Percentiles rank a stretch among this genome's conserved stretches.
Evolutionary conservation across 495 filamentous ascomycete genomes (phyloP).

Genomic region (Amniculicola lignicola): DNA sequence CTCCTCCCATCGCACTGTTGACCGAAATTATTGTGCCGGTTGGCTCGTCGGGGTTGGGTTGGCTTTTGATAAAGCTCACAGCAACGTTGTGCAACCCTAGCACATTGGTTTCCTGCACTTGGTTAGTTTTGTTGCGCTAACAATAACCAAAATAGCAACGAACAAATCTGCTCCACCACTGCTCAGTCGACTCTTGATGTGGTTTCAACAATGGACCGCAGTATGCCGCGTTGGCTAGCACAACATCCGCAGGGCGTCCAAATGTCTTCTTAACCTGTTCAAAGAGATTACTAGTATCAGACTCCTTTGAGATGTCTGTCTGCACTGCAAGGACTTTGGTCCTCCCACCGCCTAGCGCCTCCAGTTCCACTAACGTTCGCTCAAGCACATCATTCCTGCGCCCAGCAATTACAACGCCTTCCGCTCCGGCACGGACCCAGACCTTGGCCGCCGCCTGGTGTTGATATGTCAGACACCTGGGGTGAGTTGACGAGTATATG

Average conservation of each 20-base stretch:
- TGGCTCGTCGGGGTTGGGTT: constrained; percentile 17
- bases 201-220: not conserved
- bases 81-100: constrained; percentile 19
- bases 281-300: constrained; percentile 9
- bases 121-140: not conserved
- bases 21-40: constrained; percentile 18
- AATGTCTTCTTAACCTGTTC: constrained; percentile 22
- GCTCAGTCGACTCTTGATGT: constrained; percentile 4
- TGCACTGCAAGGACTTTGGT: constrained; percentile 21
- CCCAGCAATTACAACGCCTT: constrained; percentile 30
- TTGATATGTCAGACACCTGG: not conserved
- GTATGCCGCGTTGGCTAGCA: constrained; percentile 17
- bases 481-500: not conserved
- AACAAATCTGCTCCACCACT: constrained; percentile 21
- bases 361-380: not conserved
- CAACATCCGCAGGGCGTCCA: constrained; percentile 24
- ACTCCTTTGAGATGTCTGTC: constrained; percentile 11
- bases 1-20: constrained; percentile 2
- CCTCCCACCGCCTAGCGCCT: constrained; percentile 1
- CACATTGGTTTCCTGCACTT: constrained; percentile 20
- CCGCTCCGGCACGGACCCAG: constrained; percentile 27
- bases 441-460: constrained; percentile 20
- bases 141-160: not conserved
- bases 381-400: constrained; percentile 27
- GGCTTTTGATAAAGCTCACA: constrained; percentile 14